Base-by-base conservation (phyloP, 805 yeast species). In the Hanseniaspora clermontiae region DNA sequence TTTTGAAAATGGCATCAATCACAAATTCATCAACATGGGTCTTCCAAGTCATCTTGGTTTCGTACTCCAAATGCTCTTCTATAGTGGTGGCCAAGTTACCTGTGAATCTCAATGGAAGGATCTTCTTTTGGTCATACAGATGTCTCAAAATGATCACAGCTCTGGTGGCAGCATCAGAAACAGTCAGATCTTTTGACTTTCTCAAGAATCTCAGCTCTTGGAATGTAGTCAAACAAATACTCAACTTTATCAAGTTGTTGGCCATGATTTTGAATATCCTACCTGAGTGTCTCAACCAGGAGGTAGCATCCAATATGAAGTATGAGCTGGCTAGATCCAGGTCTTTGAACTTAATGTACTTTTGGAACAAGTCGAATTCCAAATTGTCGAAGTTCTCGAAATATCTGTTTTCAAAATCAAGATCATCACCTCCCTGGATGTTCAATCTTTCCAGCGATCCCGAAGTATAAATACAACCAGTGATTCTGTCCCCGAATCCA, bases 261-360 rank as follows among this genome's bases (percentile, higher is more conserved):
- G 82, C 74, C 12, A 83, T 77, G 61, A 87, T 79, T 65, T 85
- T 85, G 69, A 76, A 85, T 20, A 85, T 73, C 59, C 83, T 75
- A 1, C 91, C 95, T 66, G 89, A 84, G 63, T 84, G 90, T 62
- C 84, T 83, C 60, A 85, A 70, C 90, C 91, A 85, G 57, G 84
- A 79, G 60, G 86, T 84, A 1, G 93, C 84, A 67, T 85, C 95
- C 57, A 85, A 71, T 0, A 87, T 78, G 55, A 84, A 74, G 62
- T 74, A 75, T 0, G 87, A 43, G 2, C 31, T 56, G 5, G 27
- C 6, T 11, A 57, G 15, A 19, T 50, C 37, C 32, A 57, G 20
- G 5, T 39, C 42, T 11, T 32, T 31, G 14, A 45, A 48, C 37
- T 51, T 51, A 4, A 57, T 43, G 20, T 38, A 57, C 34, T 42